Base-by-base conservation (phyloP, 306 rosid genomes). In the Styphnolobium japonicum region DNA sequence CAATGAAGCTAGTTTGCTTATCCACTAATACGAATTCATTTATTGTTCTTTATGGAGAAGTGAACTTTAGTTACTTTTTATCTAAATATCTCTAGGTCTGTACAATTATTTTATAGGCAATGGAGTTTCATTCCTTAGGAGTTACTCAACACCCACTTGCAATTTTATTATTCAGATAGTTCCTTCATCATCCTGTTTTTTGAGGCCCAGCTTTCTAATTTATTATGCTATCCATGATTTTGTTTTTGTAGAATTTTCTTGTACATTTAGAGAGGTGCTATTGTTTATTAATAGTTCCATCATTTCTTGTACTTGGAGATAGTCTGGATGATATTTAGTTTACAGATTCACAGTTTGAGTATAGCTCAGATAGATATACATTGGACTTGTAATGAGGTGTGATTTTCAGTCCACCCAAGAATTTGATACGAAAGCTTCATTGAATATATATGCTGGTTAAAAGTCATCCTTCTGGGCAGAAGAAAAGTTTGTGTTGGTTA, bases 81-180 rank as follows among this genome's bases (percentile, higher is more conserved):
- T 55, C 23, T 40, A 29, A 15, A 67, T 49, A 33, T 69, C 46
- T 67, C 34, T 29, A 6, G 6, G 48, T 18, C 57, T 22, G 25
- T 49, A 45, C 10, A 27, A 63, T 53, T 31, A 42, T 61, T 70
- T 4, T 67, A 8, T 57, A 11, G 14, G 71, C 21, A 56, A 45
- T 55, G 67, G 57, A 12, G 42, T 68, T 62, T 73, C 63, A n/a
- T 67, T 77, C 31, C 58, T 51, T 45, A 22, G 53, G n/a, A n/a
- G n/a, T n/a, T n/a, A n/a, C n/a, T 93, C 99, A 2, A 93, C 93
- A 55, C 91, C 93, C 7, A 84, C 81, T 12, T 95, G 99, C 87
- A 91, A 90, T 73, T 95, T 93, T 85, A 67, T 76, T 42, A 67
- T 95, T 78, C 93, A 93, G 96, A 82, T 95, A 46, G 88, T 56